These are phyloP conservation scores for Hyparrhenia diplandra DNA, from an alignment of 176 grass and related monocot species.

Conservation along the genomic window DNA sequence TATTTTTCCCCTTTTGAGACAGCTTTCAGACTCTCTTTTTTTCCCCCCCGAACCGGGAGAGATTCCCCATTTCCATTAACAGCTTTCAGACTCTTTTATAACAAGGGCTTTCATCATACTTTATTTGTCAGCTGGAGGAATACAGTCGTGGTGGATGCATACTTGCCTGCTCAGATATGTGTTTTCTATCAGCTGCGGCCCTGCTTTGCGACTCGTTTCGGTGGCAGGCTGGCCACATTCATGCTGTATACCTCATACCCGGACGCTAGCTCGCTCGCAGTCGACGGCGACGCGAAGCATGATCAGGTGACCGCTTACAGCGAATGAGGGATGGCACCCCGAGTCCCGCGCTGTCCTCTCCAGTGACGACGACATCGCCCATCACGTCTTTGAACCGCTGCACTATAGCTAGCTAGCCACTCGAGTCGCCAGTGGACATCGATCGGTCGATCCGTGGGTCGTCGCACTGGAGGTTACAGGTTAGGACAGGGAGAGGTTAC, in stretches of 20 bases:
- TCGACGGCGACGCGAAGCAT: too few species aligned
- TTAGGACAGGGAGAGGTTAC: not conserved
- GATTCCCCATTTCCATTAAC: too few species aligned
- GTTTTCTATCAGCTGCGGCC: not conserved
- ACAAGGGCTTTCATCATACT: not conserved
- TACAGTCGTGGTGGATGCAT: not conserved
- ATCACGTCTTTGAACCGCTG: not conserved
- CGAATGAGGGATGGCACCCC: too few species aligned
- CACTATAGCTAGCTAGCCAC: not conserved
- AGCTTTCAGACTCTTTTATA: too few species aligned
- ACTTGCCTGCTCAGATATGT: not conserved
- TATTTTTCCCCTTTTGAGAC: not conserved
- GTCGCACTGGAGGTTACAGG: not conserved
- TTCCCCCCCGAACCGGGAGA: too few species aligned
- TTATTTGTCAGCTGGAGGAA: not conserved
- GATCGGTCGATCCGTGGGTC: not conserved
- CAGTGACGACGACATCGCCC: not conserved
- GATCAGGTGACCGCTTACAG: too few species aligned
- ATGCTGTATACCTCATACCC: too few species aligned
- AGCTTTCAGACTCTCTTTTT: not conserved
- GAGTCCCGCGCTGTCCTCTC: not conserved
- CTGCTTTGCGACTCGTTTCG: not conserved
- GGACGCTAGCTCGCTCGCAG: too few species aligned
- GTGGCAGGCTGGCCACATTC: not conserved
- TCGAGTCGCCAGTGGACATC: not conserved